Base-by-base conservation (phyloP, 768 basidiomycete genomes). In the Leucogyrophana mollusca region DNA sequence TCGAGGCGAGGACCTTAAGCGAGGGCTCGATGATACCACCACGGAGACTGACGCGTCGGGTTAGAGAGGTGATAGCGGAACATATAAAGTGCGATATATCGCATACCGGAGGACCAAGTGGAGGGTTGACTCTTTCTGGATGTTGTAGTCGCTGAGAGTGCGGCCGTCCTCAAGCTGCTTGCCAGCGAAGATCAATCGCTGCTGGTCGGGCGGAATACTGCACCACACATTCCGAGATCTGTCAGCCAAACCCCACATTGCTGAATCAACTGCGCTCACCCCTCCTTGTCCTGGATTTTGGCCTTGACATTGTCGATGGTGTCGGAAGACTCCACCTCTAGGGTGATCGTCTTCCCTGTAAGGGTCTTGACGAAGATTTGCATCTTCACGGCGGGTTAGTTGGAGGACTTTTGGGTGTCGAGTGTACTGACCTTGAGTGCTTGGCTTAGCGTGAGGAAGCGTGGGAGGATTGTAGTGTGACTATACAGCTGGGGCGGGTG, bases 1-100 rank as follows among this genome's bases (percentile, higher is more conserved):
- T 95, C 67, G 87, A 80, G 48, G 96, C 96, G 51, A 98, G 83
- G 34, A 93, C 92, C 74, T 97, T 97, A 64, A 99, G 76, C 55
- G 96, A 98, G 52, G 96, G 96, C 76, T 99, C 96, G 57, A 99
- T 98, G 77, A 99, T 93, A 43, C 96, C 96, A 52, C 96, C 94
- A 69, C 93, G 89, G 59, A 95, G 90, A 77, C 89, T 89, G 54
- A n/a, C 20, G 14, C 38, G 46, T 24, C 14, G n/a, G 44, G 3
- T 24, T 8, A 33, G 22, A 34, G 38, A 37, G 36, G 46, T 46
- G 22, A 44, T 51, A 57, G 23, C 43, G 54, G 34, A 54, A 53
- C 10, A 9, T 25, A 33, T 22, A n/a, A 32, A 17, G 9, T 16
- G 32, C 18, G 4, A n/a, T 16, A 23, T 14, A 13, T 23, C 41